phyloP scores from a whole-genome alignment of 768 basidiomycete genomes.

The Rhizopogon salebrosus region DNA sequence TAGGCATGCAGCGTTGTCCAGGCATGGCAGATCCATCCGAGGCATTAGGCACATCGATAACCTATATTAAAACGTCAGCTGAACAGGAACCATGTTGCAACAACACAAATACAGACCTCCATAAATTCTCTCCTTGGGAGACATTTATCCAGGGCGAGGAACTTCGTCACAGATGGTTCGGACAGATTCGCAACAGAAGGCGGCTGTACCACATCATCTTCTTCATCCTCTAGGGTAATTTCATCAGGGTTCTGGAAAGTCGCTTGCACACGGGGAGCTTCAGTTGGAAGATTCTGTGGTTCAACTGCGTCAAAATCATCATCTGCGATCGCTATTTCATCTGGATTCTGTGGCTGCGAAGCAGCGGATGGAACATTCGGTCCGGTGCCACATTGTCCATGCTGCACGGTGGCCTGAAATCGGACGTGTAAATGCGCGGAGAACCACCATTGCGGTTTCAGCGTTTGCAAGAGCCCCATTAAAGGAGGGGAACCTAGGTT shows the following conservation, averaged over 20 bases:
- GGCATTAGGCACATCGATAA: slow-evolving; percentile 54
- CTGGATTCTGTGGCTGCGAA: slow-evolving; percentile 22
- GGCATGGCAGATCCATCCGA: slow-evolving; percentile 5
- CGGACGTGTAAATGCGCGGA: slow-evolving; percentile 86
- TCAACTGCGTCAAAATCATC: slow-evolving; percentile 20
- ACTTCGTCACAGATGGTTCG: slow-evolving; percentile 49
- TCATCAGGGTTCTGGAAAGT: slow-evolving; percentile 44
- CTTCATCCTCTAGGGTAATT: slow-evolving; percentile 43
- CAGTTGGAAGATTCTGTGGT: not conserved
- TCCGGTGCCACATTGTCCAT: slow-evolving; percentile 23
- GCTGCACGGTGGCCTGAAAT: slow-evolving; percentile 67
- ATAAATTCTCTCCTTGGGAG: slow-evolving; percentile 70
- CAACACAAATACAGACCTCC: slow-evolving; percentile 46
- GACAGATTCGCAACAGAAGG: slow-evolving; percentile 19
- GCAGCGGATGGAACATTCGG: not conserved
- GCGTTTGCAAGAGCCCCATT: slow-evolving; percentile 63
- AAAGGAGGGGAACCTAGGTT: slow-evolving; percentile 84
- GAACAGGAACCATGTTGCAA: not conserved
- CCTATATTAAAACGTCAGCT: slow-evolving; percentile 35
- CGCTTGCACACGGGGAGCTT: slow-evolving; percentile 26
- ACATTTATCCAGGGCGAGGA: slow-evolving; percentile 91
- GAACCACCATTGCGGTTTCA: slow-evolving; percentile 89
- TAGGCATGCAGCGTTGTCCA: slow-evolving; percentile 20
- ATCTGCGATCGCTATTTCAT: slow-evolving; percentile 37
- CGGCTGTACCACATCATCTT: slow-evolving; percentile 34